These are phyloP conservation scores for Malassezia sympodialis DNA, from an alignment of 1,284 basidiomycete species.

Conservation along the genomic window DNA sequence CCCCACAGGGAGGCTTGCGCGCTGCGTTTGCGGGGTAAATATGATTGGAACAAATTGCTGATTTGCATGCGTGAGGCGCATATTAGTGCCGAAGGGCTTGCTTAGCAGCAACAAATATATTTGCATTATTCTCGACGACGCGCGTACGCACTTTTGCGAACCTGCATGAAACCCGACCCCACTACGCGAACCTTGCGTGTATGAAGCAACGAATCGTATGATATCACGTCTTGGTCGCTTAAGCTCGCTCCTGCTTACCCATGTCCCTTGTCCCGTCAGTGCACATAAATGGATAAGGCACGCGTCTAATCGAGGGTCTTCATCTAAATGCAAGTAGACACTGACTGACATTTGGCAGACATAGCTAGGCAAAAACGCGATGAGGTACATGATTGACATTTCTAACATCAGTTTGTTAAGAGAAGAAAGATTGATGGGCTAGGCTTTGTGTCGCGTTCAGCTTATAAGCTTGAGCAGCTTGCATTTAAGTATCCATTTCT, in stretches of 20 bases:
- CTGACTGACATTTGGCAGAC: constrained; percentile 3
- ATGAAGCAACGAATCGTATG: not conserved
- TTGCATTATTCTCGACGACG: not conserved
- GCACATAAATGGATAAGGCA: not conserved
- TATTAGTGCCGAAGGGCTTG: not conserved
- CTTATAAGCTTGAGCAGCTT: constrained; percentile 38
- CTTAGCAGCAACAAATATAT: not conserved
- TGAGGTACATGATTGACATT: not conserved
- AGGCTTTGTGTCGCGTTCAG: constrained; percentile 29
- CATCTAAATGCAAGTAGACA: constrained; percentile 4
- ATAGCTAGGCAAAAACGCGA: constrained; percentile 4
- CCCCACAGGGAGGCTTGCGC: not conserved
- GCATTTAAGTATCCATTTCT: constrained; percentile 29
- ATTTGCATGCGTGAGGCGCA: not conserved
- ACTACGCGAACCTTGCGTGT: not conserved
- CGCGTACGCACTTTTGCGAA: not conserved
- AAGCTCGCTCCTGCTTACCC: not conserved
- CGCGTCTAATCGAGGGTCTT: constrained; percentile 6
- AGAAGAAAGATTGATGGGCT: constrained; percentile 1
- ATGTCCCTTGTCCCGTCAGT: not conserved
- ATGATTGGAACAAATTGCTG: not conserved
- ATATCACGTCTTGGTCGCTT: not conserved
- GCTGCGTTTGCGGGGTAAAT: not conserved
- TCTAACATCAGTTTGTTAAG: constrained; percentile 7
- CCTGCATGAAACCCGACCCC: not conserved